Conservation (phyloP, 2,329 filamentous ascomycete genomes). For the Colletotrichum nymphaeae region DNA sequence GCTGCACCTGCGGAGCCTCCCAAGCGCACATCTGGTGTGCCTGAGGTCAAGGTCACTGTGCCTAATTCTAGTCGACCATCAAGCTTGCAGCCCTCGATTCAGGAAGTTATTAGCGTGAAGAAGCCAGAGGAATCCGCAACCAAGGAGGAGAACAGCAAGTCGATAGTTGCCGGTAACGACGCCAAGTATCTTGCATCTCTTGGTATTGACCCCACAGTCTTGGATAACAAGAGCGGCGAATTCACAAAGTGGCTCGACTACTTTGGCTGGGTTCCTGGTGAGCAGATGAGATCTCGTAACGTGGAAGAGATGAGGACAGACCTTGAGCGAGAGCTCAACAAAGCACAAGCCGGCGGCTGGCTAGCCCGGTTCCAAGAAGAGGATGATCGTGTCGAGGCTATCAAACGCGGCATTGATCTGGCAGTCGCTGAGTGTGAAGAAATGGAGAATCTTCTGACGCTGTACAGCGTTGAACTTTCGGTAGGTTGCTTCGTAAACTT, state of each 20-base stretch:
- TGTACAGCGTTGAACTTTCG: slow-evolving; percentile 94
- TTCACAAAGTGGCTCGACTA: slow-evolving; percentile 87
- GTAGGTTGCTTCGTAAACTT: slow-evolving; percentile 61
- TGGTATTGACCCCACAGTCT: slow-evolving; percentile 80
- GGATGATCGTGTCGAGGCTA: slow-evolving; percentile 88
- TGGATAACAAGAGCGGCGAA: slow-evolving; percentile 81
- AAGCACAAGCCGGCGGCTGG: slow-evolving; percentile 94
- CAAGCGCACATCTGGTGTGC: slow-evolving; percentile 53
- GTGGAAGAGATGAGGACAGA: slow-evolving; percentile 86
- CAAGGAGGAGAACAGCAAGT: slow-evolving; percentile 66
- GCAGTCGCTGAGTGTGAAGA: slow-evolving; percentile 97
- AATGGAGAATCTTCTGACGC: slow-evolving; percentile 89
- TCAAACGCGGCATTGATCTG: slow-evolving; percentile 86
- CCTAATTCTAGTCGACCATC: slow-evolving; percentile 53
- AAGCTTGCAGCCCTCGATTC: slow-evolving; percentile 52
- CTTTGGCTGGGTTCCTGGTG: slow-evolving; percentile 86
- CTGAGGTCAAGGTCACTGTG: slow-evolving; percentile 69
- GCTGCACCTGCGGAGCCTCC: slow-evolving; percentile 43
- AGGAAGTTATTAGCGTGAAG: slow-evolving; percentile 43
- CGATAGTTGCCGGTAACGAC: slow-evolving; percentile 78
- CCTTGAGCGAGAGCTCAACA: slow-evolving; percentile 87
- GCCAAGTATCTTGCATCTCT: slow-evolving; percentile 81
- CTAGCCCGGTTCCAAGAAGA: slow-evolving; percentile 85
- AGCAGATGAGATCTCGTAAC: slow-evolving; percentile 78
- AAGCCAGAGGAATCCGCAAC: slow-evolving; percentile 40